Percentiles rank a stretch among this genome's conserved stretches.
These are phyloP conservation scores for Didymella keratinophila DNA, from an alignment of 2,329 filamentous ascomycete species.

Conservation along the genomic window DNA sequence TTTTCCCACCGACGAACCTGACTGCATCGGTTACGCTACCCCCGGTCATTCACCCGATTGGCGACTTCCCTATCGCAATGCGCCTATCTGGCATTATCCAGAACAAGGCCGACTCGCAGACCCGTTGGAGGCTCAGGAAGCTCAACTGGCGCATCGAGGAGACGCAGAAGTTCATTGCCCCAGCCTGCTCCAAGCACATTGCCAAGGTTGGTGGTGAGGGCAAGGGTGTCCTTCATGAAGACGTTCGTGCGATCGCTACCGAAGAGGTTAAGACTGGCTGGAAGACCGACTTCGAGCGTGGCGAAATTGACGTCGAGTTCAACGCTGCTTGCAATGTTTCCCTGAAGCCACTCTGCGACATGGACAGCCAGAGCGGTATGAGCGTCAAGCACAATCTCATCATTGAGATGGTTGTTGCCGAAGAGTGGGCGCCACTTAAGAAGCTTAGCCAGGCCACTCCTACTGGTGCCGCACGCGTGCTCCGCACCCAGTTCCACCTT, in stretches of 20 bases:
- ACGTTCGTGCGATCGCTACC: constrained; percentile 78
- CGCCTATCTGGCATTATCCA: constrained; percentile 86
- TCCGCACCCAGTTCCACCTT: constrained; percentile 90
- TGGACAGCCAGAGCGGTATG: constrained; percentile 76
- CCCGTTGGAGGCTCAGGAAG: constrained; percentile 88
- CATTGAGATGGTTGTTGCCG: constrained; percentile 91
- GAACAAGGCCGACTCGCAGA: constrained; percentile 71
- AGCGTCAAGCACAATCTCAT: constrained; percentile 85
- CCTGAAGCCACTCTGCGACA: constrained; percentile 76
- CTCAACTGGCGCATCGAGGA: constrained; percentile 94
- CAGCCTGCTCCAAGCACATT: constrained; percentile 79
- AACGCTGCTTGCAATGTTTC: constrained; percentile 67
- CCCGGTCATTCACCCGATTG: constrained; percentile 84
- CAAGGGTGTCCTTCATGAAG: constrained; percentile 77
- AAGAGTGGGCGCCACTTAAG: constrained; percentile 79
- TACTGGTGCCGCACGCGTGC: constrained; percentile 87
- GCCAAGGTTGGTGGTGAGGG: constrained; percentile 69
- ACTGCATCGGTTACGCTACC: constrained; percentile 84
- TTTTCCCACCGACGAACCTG: constrained; percentile 96
- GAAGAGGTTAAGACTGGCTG: constrained; percentile 86
- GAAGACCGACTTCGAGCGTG: constrained; percentile 80
- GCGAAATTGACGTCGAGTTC: constrained; percentile 85
- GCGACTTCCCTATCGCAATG: constrained; percentile 79
- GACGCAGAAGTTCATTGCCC: constrained; percentile 78
- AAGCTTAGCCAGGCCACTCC: constrained; percentile 79